Evolutionary conservation across 148 eudicot genomes (phyloP).

Genomic region (Rhododendron kiyosumense): DNA sequence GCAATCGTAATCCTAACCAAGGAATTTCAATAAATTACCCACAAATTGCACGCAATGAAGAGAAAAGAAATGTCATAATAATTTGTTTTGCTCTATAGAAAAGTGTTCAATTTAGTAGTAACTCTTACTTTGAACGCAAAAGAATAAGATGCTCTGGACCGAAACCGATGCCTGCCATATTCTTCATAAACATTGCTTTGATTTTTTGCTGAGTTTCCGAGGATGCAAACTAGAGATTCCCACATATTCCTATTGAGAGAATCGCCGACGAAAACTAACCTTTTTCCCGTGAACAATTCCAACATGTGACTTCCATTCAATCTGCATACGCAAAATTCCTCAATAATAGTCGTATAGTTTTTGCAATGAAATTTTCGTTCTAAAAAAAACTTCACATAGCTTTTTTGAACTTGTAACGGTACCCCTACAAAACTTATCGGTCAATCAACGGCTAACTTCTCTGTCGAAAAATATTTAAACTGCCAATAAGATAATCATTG

Average conservation of each 20-base stretch:
- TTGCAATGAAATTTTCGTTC: no score
- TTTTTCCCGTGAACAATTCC: conserved; percentile 70
- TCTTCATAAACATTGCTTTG: conserved; percentile 70
- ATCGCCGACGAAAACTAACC: conserved; percentile 89
- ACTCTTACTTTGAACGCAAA: conserved; percentile 68
- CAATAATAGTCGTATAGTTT: no score
- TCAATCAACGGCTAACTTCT: no score
- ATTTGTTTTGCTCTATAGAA: not conserved
- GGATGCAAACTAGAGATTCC: conserved; percentile 92
- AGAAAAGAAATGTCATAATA: no score
- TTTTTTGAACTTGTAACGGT: no score
- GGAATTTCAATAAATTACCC: not conserved
- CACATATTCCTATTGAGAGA: conserved; percentile 96
- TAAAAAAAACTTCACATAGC: no score
- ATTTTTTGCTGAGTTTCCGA: conserved; percentile 60
- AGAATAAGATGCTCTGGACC: conserved; percentile 72
- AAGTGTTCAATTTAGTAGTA: not conserved
- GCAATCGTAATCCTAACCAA: conserved; percentile 61
- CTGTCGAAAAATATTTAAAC: no score
- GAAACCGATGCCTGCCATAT: conserved; percentile 58
- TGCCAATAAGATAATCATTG: no score
- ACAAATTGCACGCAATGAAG: not conserved
- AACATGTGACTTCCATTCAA: conserved; percentile 61
- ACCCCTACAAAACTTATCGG: no score
- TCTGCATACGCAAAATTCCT: conserved; percentile 26